Base-by-base conservation (phyloP, 495 filamentous ascomycete genomes). In the Aspergillus coremiiformis region DNA sequence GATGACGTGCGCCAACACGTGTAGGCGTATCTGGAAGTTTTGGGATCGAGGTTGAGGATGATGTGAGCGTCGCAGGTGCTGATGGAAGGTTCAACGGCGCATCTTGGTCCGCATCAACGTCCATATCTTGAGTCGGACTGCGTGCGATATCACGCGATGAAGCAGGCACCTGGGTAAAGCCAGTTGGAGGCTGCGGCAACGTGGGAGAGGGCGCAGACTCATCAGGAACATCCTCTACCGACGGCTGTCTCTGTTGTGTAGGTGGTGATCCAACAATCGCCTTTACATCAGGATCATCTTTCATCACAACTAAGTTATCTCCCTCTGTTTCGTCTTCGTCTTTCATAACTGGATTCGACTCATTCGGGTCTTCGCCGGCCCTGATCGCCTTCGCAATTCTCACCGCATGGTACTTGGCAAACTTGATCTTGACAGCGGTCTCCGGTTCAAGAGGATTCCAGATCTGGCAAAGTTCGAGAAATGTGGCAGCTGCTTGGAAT, bases 321-420 rank as follows among this genome's bases (percentile, higher is more conserved):
- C 37, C 58, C 44, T 47, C 60, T 1, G 59, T 55, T 44, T 60
- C 56, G 17, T 64, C 58, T 26, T 67, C 62, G 22, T 72, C 63
- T 44, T 81, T 71, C 24, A 74, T 75, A 47, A 78, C 81, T 0
- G 91, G 91, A 58, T 95, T 96, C 12, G 88, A 84, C 42, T 82
- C 81, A 64, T 99, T 99, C 4, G 93, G 91, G 64, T 99, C 92
- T 53, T 89, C 86, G 39, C 91, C 91, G 15, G 89, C 87, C 66
- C 87, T 92, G 56, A 95, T 78, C 1, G 92, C 94, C 70, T 91
- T 95, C 2, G 81, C 75, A 63, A 99, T 97, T 39, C 94, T 82
- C 11, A 92, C 66, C 12, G 93, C 90, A 66, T 99, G 95, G 77
- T 87, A 97, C 67, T 97, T 97, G 33, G 92, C 89, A 66, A 86